phyloP scores from a whole-genome alignment of 2,329 filamentous ascomycete species.

The Penicillium sp. region DNA sequence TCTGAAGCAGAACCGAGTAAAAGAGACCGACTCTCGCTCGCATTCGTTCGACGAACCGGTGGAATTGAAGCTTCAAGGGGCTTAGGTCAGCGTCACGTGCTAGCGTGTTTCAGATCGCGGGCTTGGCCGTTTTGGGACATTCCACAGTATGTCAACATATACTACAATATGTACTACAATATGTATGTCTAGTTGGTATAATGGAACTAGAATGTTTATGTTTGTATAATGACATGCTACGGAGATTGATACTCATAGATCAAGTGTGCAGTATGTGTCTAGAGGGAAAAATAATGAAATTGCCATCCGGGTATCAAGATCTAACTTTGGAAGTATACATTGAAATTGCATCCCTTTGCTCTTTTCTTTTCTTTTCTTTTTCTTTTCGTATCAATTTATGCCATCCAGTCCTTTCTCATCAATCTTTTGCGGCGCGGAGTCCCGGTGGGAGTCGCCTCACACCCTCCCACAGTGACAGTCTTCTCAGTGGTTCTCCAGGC shows the following conservation, averaged over 20 bases:
- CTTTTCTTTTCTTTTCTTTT: not conserved
- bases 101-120: conserved; percentile 40
- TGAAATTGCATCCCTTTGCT: not conserved
- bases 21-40: not conserved
- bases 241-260: too few relatives aligned
- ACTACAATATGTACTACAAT: not conserved
- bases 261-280: not conserved
- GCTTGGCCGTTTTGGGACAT: conserved; percentile 26
- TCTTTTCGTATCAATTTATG: not conserved
- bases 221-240: too few relatives aligned
- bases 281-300: not conserved
- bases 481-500: conserved; percentile 36
- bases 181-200: too few relatives aligned
- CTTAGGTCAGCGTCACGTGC: conserved; percentile 34
- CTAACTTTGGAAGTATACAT: conserved; percentile 5
- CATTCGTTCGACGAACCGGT: conserved; percentile 14
- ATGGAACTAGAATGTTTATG: too few relatives aligned
- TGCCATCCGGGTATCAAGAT: not conserved
- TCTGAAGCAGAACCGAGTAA: conserved; percentile 5
- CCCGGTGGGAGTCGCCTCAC: conserved; percentile 3
- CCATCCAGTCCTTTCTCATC: not conserved
- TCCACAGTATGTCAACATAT: too few relatives aligned
- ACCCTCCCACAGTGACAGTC: conserved; percentile 25
- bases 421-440: not conserved
- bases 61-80: conserved; percentile 28